Percentiles rank a stretch among this genome's conserved stretches.
Evolutionary conservation across 2,329 filamentous ascomycete species (phyloP).

Genomic region (Zymoseptoria crescenta): DNA sequence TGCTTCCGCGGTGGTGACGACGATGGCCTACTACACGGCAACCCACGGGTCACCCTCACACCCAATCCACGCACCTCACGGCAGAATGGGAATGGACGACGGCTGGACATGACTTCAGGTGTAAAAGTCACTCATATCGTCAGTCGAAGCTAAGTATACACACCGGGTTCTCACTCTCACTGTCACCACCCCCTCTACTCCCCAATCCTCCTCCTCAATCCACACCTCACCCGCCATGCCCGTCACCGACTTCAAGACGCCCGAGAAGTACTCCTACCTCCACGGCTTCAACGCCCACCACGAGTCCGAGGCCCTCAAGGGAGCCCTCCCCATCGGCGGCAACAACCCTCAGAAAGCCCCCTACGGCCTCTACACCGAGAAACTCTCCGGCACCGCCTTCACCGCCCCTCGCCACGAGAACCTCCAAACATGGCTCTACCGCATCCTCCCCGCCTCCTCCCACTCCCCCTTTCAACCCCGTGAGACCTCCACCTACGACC

Average conservation of each 20-base stretch:
- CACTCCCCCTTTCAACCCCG: conserved; percentile 47
- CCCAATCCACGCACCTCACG: not conserved
- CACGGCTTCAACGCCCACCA: conserved; percentile 71
- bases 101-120: not conserved
- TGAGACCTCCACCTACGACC: conserved; percentile 43
- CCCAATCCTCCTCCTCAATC: not conserved
- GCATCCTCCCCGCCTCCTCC: conserved; percentile 50
- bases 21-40: not conserved
- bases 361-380: conserved; percentile 72
- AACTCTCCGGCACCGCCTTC: conserved; percentile 54
- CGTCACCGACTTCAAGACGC: conserved; percentile 53
- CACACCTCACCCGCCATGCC: conserved; percentile 45
- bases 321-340: conserved; percentile 63
- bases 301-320: conserved; percentile 71
- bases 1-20: not conserved
- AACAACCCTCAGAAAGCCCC: conserved; percentile 79
- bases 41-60: not conserved
- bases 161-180: not conserved
- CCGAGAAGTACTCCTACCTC: conserved; percentile 67
- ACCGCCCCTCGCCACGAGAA: conserved; percentile 50
- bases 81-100: not conserved
- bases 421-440: conserved; percentile 53
- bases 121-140: not conserved
- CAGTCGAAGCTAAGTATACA: not conserved
- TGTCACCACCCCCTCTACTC: not conserved